Percentiles rank a stretch among this genome's conserved stretches.
These are phyloP conservation scores for Solanum virginianum DNA, from an alignment of 257 asterid species.

Conservation along the genomic window DNA sequence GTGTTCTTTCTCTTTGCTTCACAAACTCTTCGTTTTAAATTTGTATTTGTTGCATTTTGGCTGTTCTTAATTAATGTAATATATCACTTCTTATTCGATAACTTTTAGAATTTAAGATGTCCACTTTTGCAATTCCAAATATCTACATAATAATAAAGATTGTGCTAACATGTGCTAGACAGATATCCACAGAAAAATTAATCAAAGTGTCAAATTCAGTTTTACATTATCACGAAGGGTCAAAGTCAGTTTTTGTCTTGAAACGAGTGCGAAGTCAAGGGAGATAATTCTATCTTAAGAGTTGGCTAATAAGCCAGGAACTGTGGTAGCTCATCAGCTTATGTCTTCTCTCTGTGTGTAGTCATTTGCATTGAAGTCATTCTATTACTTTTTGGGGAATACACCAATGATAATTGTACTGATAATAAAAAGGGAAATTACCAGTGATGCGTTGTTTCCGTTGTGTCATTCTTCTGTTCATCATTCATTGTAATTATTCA, in stretches of 20 bases:
- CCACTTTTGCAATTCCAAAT: not conserved
- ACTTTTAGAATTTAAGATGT: not conserved
- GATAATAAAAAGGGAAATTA: not conserved
- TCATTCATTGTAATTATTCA: not conserved
- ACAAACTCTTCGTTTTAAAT: not conserved
- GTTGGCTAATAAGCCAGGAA: not conserved
- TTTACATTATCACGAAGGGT: not conserved
- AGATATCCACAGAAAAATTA: not conserved
- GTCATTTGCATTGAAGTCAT: not conserved
- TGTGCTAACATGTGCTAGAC: not conserved
- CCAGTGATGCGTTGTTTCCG: not conserved
- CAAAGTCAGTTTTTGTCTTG: not conserved
- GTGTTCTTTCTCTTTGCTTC: slow-evolving; percentile 29
- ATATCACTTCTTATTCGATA: not conserved
- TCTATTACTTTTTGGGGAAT: not conserved
- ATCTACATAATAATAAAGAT: not conserved
- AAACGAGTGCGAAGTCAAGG: not conserved
- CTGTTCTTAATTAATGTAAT: not conserved
- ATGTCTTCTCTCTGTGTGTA: not conserved
- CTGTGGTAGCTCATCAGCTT: not conserved
- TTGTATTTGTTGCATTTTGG: not conserved
- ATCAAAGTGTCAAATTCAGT: not conserved
- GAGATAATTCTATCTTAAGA: not conserved
- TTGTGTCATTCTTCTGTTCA: not conserved
- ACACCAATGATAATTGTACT: not conserved